Evolutionary conservation across 2,329 filamentous ascomycete species (phyloP).

Genomic region (Phialocephala subalpina): DNA sequence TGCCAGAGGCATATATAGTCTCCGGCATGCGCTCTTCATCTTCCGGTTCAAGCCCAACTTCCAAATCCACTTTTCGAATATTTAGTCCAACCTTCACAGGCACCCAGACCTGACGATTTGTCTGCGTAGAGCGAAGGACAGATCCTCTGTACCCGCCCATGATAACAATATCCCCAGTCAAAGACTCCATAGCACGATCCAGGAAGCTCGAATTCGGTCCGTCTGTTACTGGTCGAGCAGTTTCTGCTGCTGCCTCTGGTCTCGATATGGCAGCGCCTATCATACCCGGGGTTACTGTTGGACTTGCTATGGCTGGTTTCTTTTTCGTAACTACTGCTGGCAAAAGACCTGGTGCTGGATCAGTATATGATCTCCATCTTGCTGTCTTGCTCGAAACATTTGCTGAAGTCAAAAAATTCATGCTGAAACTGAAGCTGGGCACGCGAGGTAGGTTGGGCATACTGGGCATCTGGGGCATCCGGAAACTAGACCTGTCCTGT

Average conservation of each 20-base stretch:
- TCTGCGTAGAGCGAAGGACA: constrained; percentile 82
- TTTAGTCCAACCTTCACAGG: constrained; percentile 93
- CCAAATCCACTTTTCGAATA: constrained; percentile 88
- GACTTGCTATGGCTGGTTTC: constrained; percentile 27
- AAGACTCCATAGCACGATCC: constrained; percentile 64
- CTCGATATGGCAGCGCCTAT: constrained; percentile 26
- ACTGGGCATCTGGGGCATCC: constrained; percentile 68
- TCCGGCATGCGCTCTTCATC: constrained; percentile 87
- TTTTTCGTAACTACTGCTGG: constrained; percentile 34
- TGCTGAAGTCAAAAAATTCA: constrained; percentile 41
- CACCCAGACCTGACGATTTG: constrained; percentile 90
- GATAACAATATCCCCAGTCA: constrained; percentile 87
- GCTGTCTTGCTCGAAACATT: constrained; percentile 22
- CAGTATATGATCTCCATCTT: constrained; percentile 40
- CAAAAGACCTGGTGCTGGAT: constrained; percentile 40
- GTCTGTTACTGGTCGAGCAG: constrained; percentile 41
- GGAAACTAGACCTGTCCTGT: constrained; percentile 81
- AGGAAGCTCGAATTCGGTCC: constrained; percentile 53
- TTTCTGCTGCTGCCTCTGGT: constrained; percentile 30
- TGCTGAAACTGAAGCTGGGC: constrained; percentile 49
- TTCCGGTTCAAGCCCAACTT: constrained; percentile 81
- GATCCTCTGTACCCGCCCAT: constrained; percentile 93
- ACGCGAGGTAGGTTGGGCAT: constrained; percentile 53
- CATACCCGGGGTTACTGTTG: constrained; percentile 32
- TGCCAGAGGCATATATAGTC: constrained; percentile 83